A percentile compares a stretch with the other conserved stretches of the same genome.
Evolutionary conservation across 1,284 basidiomycete species (phyloP).

Genomic region (Neolentinus lepideus): DNA sequence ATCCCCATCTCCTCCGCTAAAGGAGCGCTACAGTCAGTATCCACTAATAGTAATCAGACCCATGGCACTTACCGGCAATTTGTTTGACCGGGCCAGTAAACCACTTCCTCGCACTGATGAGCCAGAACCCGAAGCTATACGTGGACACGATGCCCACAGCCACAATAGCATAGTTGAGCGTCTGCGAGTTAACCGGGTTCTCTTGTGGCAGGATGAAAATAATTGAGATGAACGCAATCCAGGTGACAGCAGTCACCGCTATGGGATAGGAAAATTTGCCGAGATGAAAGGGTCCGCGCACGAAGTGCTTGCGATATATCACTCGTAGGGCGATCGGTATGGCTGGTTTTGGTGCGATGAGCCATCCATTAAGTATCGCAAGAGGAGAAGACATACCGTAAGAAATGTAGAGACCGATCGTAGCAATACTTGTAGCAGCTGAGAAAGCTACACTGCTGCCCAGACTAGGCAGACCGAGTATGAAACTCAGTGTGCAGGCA

Average conservation of each 20-base stretch:
- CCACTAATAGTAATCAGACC: not conserved
- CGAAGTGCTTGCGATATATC: conserved; percentile 50
- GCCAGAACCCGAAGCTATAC: conserved; percentile 60
- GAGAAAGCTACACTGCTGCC: conserved; percentile 67
- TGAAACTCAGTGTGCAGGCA: conserved; percentile 69
- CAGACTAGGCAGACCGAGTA: conserved; percentile 63
- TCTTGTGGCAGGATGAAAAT: conserved; percentile 60
- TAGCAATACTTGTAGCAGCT: conserved; percentile 71
- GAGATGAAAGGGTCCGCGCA: conserved; percentile 67
- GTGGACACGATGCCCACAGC: conserved; percentile 63
- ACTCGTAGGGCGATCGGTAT: conserved; percentile 65
- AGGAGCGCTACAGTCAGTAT: not conserved
- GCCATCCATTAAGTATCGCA: not conserved
- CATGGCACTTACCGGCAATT: conserved; percentile 37
- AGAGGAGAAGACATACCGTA: conserved; percentile 37
- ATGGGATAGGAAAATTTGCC: conserved; percentile 52
- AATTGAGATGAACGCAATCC: conserved; percentile 60
- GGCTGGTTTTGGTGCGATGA: conserved; percentile 23
- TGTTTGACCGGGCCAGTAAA: conserved; percentile 63
- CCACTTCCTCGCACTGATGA: conserved; percentile 62
- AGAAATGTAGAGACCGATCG: conserved; percentile 70
- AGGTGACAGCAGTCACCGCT: conserved; percentile 43
- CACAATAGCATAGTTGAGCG: conserved; percentile 68
- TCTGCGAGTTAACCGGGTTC: conserved; percentile 62
- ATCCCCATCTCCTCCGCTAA: conserved; percentile 41